Percentiles rank a stretch among this genome's conserved stretches.
Conservation (phyloP, 164 flowering plant genomes). For the Magnolia officinalis region DNA sequence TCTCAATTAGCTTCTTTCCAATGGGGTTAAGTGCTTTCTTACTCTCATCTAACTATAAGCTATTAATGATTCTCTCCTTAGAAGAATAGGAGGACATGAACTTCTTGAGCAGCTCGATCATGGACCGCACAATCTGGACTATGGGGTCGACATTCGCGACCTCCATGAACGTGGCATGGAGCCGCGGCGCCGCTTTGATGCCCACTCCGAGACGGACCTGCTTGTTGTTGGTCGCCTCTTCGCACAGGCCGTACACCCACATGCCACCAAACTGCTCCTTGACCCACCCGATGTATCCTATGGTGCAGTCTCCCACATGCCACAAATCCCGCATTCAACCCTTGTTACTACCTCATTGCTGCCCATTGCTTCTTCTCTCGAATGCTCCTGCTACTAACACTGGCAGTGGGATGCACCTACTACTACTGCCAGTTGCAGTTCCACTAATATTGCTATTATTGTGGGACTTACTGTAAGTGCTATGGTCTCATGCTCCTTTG, state of each 20-base stretch:
- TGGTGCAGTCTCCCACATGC: slow-evolving; percentile 7
- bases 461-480: too few species aligned
- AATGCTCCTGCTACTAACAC: neutral
- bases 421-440: too few species aligned
- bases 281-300: slow-evolving; percentile 20
- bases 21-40: neutral
- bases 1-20: neutral
- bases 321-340: slow-evolving; percentile 19
- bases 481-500: too few species aligned
- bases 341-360: slow-evolving; percentile 17
- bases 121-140: slow-evolving; percentile 8
- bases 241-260: slow-evolving; percentile 9
- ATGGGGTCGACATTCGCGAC: slow-evolving; percentile 11
- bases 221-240: slow-evolving; percentile 26
- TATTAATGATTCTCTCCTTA: neutral
- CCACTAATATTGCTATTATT: too few species aligned
- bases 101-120: slow-evolving; percentile 23
- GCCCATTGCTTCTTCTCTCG: neutral
- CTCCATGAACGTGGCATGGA: slow-evolving; percentile 18
- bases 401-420: too few species aligned
- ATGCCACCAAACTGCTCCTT: slow-evolving; percentile 18
- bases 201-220: slow-evolving; percentile 20
- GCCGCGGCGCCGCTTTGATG: slow-evolving; percentile 16
- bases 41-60: neutral
- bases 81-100: slow-evolving; percentile 5